phyloP scores from a whole-genome alignment of 345 rosid species.

The Pelargonium nanum region DNA sequence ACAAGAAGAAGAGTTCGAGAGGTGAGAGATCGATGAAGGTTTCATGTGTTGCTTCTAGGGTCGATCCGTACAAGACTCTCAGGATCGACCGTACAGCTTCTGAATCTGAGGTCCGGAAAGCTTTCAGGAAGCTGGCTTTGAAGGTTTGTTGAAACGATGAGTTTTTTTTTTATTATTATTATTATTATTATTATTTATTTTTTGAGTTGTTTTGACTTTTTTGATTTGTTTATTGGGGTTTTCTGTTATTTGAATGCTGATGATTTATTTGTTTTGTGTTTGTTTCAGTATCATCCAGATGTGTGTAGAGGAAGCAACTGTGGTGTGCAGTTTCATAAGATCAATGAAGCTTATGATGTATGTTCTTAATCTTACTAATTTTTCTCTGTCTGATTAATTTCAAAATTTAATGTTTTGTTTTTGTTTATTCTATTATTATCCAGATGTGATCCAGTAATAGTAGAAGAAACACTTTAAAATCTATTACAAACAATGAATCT shows the following conservation, averaged over 20 bases:
- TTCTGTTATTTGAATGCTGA: not conserved
- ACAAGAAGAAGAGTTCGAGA: conserved; percentile 21
- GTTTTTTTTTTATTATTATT: not conserved
- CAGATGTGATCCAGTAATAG: no score
- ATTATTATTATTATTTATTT: no score
- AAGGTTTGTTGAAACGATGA: conserved; percentile 31
- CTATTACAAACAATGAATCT: no score
- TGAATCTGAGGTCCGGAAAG: conserved; percentile 78
- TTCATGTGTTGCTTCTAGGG: conserved; percentile 28
- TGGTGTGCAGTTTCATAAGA: conserved; percentile 57
- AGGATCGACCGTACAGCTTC: conserved; percentile 66
- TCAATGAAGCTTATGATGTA: conserved; percentile 90
- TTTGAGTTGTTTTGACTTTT: no score
- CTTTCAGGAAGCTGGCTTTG: conserved; percentile 72
- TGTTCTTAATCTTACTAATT: not conserved
- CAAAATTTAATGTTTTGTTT: no score
- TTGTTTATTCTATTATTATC: no score
- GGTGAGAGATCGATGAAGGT: conserved; percentile 22
- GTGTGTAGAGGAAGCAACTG: conserved; percentile 88
- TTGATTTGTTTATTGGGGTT: no score
- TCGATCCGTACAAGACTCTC: conserved; percentile 65
- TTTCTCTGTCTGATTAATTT: no score
- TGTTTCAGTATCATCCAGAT: conserved; percentile 87
- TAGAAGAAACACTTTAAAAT: no score
- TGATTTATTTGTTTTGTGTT: conserved; percentile 2